Conservation (phyloP, 208 protist genomes). For the Entamoeba invadens region DNA sequence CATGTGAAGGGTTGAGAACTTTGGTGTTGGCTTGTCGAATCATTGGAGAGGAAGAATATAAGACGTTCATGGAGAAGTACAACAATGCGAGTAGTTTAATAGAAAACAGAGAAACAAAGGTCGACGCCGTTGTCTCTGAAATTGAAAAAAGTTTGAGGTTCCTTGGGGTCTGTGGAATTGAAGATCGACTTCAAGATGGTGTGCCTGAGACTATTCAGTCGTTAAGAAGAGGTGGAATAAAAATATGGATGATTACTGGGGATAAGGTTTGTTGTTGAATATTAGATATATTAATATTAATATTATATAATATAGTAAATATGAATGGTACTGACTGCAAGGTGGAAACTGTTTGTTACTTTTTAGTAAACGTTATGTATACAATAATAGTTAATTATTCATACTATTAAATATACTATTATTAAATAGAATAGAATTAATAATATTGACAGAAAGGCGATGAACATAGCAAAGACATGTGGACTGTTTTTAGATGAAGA, state of each 20-base stretch:
- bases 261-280: too few species aligned
- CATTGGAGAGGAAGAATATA: background rate
- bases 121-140: background rate
- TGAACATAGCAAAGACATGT: slow-evolving; percentile 20
- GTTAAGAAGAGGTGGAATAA: slow-evolving; percentile 52
- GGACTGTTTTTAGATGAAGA: background rate
- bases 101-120: background rate
- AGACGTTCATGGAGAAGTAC: background rate
- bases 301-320: slow-evolving; percentile 85
- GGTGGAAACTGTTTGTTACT: too few species aligned
- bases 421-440: too few species aligned
- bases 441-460: slow-evolving; percentile 87
- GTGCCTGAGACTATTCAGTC: slow-evolving; percentile 39
- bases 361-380: too few species aligned
- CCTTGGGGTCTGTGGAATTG: slow-evolving; percentile 30
- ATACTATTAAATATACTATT: too few species aligned
- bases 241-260: slow-evolving; percentile 90
- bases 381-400: too few species aligned
- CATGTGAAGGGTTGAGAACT: background rate
- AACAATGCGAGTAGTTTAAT: background rate
- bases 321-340: too few species aligned
- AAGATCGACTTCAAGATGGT: slow-evolving; percentile 39
- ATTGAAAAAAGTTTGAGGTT: background rate
- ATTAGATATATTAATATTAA: too few species aligned
- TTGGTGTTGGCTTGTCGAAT: background rate